phyloP scores from a whole-genome alignment of 2,329 filamentous ascomycete genomes.

The Thelonectria blattea region DNA sequence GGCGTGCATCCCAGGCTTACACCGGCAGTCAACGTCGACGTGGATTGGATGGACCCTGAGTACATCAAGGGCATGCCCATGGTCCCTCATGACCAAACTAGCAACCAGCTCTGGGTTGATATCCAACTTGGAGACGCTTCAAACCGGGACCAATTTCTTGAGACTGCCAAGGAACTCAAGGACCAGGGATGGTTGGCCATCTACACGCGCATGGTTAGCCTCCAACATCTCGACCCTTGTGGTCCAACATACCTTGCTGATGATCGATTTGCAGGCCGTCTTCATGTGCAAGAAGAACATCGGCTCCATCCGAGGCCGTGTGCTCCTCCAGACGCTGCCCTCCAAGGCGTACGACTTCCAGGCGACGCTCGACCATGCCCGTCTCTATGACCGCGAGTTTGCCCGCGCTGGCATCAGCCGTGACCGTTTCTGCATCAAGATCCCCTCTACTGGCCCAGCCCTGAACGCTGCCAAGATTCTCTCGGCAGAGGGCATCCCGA shows the following conservation, averaged over 20 bases:
- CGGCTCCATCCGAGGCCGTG: slow-evolving; percentile 52
- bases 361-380: slow-evolving; percentile 53
- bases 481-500: slow-evolving; percentile 51
- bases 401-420: slow-evolving; percentile 50
- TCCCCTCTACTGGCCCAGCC: slow-evolving; percentile 55
- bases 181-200: slow-evolving; percentile 54
- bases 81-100: slow-evolving; percentile 55
- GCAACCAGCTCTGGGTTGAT: slow-evolving; percentile 57
- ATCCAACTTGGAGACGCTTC: slow-evolving; percentile 51
- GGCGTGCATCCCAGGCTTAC: background rate
- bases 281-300: slow-evolving; percentile 55
- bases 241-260: background rate
- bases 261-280: slow-evolving; percentile 43
- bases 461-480: slow-evolving; percentile 53
- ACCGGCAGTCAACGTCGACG: slow-evolving; percentile 54
- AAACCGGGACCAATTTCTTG: slow-evolving; percentile 50
- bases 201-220: slow-evolving; percentile 51
- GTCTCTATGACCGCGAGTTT: slow-evolving; percentile 54
- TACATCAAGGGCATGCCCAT: slow-evolving; percentile 54
- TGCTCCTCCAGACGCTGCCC: slow-evolving; percentile 55
- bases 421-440: slow-evolving; percentile 58
- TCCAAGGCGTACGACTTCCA: slow-evolving; percentile 53
- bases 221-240: background rate
- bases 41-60: slow-evolving; percentile 59
- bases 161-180: slow-evolving; percentile 51